A percentile compares a stretch with the other conserved stretches of the same genome.
phyloP scores from a whole-genome alignment of 768 basidiomycete genomes.

The Jaapia argillacea region DNA sequence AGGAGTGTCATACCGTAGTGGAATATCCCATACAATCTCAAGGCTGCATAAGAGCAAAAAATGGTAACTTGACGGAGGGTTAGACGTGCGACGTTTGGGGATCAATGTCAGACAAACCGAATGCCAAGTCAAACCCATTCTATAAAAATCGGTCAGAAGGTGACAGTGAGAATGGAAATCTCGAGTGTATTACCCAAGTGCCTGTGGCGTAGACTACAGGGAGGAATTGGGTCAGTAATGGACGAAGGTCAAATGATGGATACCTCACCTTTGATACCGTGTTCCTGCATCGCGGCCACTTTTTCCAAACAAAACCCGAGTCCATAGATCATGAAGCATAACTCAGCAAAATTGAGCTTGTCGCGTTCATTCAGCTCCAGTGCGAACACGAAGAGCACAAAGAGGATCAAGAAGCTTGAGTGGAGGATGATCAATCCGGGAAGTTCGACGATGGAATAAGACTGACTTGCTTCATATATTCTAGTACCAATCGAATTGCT shows the following conservation, averaged over 20 bases:
- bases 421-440: constrained; percentile 8
- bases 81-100: background rate
- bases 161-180: constrained; percentile 1
- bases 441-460: background rate
- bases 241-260: background rate
- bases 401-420: constrained; percentile 66
- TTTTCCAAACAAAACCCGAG: constrained; percentile 88
- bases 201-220: constrained; percentile 69
- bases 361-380: constrained; percentile 64
- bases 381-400: constrained; percentile 68
- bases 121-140: constrained; percentile 93
- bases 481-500: constrained; percentile 80
- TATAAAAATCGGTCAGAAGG: constrained; percentile 16
- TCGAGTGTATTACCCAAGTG: constrained; percentile 51
- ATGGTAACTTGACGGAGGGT: constrained; percentile 47
- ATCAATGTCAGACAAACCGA: constrained; percentile 37
- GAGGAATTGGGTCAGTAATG: background rate
- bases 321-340: constrained; percentile 68
- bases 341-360: constrained; percentile 55
- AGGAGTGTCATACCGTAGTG: constrained; percentile 42
- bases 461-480: constrained; percentile 66
- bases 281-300: constrained; percentile 91
- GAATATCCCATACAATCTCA: constrained; percentile 74
- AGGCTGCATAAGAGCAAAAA: constrained; percentile 64
- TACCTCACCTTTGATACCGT: constrained; percentile 77